These are phyloP conservation scores for Rhodamnia rubescens DNA, from an alignment of 345 rosid genomes.

Conservation along the genomic window DNA sequence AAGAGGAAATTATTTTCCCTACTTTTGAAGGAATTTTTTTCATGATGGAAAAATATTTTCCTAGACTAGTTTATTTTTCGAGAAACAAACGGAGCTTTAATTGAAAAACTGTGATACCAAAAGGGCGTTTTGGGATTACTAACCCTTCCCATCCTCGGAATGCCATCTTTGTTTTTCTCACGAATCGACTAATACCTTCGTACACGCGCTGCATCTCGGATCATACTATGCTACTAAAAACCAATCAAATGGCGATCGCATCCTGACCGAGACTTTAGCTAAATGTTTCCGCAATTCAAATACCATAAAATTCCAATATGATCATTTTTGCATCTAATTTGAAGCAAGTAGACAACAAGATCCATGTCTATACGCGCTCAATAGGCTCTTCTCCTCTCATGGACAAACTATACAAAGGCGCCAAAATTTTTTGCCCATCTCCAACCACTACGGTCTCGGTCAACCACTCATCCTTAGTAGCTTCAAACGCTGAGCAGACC, in stretches of 20 bases:
- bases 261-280: background rate
- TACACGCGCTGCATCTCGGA: background rate
- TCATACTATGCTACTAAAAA: background rate
- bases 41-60: too few species aligned
- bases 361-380: background rate
- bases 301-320: background rate
- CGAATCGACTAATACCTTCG: background rate
- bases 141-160: background rate
- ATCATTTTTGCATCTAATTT: background rate
- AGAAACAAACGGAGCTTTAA: background rate
- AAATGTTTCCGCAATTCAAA: background rate
- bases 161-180: background rate
- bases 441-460: background rate
- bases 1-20: too few species aligned
- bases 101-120: background rate
- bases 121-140: background rate
- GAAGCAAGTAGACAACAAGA: background rate
- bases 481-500: constrained; percentile 21
- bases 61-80: too few species aligned
- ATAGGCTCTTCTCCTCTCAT: background rate
- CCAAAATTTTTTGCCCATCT: background rate
- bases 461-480: constrained; percentile 6
- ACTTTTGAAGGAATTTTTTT: too few species aligned
- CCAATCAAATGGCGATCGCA: background rate
- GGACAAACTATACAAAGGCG: background rate